These are phyloP conservation scores for Schwanniomyces polymorphus DNA, from an alignment of 805 yeast genomes.

Conservation along the genomic window DNA sequence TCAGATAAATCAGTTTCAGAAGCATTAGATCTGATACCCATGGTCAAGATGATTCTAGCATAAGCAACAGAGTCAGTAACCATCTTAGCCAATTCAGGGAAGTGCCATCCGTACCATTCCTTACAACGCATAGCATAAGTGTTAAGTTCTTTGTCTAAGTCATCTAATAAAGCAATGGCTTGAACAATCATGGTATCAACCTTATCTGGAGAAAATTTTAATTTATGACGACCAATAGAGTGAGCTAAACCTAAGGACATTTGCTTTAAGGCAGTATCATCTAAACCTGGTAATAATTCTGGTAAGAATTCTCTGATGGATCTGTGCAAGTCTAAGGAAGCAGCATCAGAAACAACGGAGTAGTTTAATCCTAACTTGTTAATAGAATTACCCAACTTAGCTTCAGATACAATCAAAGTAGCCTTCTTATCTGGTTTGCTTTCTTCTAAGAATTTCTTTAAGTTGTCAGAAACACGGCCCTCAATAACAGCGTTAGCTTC, in stretches of 20 bases:
- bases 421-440: conserved; percentile 80
- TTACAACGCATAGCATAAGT: conserved; percentile 98
- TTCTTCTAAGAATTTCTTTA: conserved; percentile 73
- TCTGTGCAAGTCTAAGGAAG: conserved; percentile 90
- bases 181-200: conserved; percentile 99
- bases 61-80: conserved; percentile 94
- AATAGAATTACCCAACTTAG: conserved; percentile 94
- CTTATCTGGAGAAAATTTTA: conserved; percentile 96
- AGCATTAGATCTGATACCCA: conserved; percentile 94
- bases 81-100: conserved; percentile 98
- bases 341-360: conserved; percentile 91
- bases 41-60: conserved; percentile 88
- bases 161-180: conserved; percentile 96
- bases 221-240: conserved; percentile 96
- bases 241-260: conserved; percentile 99
- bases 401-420: conserved; percentile 87
- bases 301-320: conserved; percentile 94
- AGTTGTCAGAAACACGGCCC: conserved; percentile 87
- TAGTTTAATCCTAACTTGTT: conserved; percentile 89
- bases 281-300: conserved; percentile 89
- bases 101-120: conserved; percentile 99
- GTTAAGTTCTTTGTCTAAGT: conserved; percentile 95
- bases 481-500: conserved; percentile 92
- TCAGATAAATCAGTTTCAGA: conserved; percentile 76
- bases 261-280: conserved; percentile 79